Base-by-base conservation (phyloP, 2,329 filamentous ascomycete genomes). In the Pseudogymnoascus sp. region DNA sequence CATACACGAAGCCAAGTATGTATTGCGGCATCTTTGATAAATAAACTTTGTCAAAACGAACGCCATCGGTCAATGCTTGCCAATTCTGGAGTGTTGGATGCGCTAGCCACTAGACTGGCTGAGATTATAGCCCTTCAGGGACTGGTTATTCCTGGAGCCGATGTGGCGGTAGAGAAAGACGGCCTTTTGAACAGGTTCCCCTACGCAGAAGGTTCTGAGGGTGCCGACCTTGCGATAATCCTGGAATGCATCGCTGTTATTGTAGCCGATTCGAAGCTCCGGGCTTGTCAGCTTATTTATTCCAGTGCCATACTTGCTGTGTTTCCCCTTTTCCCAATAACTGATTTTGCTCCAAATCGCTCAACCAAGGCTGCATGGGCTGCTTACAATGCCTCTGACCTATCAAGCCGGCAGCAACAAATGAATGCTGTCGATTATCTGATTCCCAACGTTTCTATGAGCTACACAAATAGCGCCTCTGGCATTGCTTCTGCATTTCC, bases 201-300 rank as follows among this genome's bases (percentile, higher is more conserved):
- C 2, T 21, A 21, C 29, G 75, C 80, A 3, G 79, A 88, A 23
- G 84, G 89, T 6, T 81, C 83, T 2, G 76, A 79, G 12, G 78
- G 77, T 14, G 78, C 83, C 26, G 83, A 82, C 64, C 75, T 96
- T 39, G 81, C 85, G 1, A 84, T 85, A 8, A 83, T 96, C 16
- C 76, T 97, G 6, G 87, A 91, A 65, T 90, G 92, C 0, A 83
- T 96, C 60, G 82, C 86, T 19, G 82, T 86, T 52, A 88, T 97
- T 58, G 83, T 96, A 59, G 83, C 86, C 65, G 85, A 90, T 69
- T 97, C 93, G 0, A 88, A 87, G 67, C 90, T 88, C 73, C 84
- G 91, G 62, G 87, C 90, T 8, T 87, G 87, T 66, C 83, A 90
- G 68, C 81, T 90, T 59, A 75, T 88, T 45, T 87, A 83, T 64